Evolutionary conservation across 108 stramenopile species (phyloP), one percentile per base, ranked within the genome.

Genomic region (Skeletonema costatum): DNA sequence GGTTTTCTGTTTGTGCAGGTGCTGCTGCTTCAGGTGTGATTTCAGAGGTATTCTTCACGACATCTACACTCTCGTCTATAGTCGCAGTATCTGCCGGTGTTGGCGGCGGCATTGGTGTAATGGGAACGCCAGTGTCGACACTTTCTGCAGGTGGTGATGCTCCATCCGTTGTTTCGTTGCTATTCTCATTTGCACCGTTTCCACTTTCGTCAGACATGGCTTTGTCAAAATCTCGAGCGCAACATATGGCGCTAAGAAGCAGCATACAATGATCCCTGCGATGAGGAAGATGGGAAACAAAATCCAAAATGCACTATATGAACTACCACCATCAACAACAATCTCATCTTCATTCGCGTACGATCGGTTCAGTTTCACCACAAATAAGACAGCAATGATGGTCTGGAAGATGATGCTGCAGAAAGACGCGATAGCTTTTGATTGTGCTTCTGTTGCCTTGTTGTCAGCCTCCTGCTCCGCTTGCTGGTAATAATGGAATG

Each of bases 221-320:
- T 36, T 60, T 68, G 35, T 82, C 81, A 32, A 82, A 66, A 32
- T 74, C 77, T 2, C 58, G 71, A 36, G 91, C 87, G 38, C 90
- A 82, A 68, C 87, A 94, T 61, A 94, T 89, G 10, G 90, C 74
- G 68, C 90, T 5, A 81, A 84, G 56, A 88, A 94, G 48, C 91
- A 92, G 50, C 87, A 82, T 9, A 84, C 42, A 31, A 85, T 70
- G 31, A 80, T 71, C 1, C 93, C 91, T 51, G 88, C 85, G 56
- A 92, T 65, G 12, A 94, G 59, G 41, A 94, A 82, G 41, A 90
- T 67, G 7, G 93, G 93, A 74, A 91, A 92, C 35, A 92, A 66
- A 35, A 94, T 88, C 93, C 93, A 94, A 73, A 94, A 87, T 11
- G 89, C 61, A 64, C 86, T 89, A 76, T 83, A 92, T 19, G 88